Conservation (phyloP, 352 stramenopile species). For the Globisporangium echinulatum region DNA sequence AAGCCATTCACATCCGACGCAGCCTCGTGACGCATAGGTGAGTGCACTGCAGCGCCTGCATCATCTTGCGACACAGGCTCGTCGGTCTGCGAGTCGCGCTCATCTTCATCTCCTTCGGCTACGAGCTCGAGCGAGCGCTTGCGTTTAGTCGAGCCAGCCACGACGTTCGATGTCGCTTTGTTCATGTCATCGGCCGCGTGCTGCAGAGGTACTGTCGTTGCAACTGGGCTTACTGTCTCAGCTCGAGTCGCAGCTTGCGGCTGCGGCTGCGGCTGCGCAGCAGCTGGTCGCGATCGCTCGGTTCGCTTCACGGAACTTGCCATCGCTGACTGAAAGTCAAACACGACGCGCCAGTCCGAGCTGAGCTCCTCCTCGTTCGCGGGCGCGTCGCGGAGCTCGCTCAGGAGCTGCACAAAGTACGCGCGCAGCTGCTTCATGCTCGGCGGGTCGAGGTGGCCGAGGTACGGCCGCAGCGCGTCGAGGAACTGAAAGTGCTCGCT, state of each 20-base stretch:
- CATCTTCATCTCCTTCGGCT: too few species aligned
- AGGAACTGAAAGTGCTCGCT: constrained; percentile 63
- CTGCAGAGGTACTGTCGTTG: background rate
- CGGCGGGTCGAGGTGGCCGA: constrained; percentile 62
- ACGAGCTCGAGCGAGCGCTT: constrained; percentile 11
- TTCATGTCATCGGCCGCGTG: background rate
- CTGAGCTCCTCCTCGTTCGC: constrained; percentile 33
- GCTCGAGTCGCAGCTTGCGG: too few species aligned
- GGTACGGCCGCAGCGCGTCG: constrained; percentile 53
- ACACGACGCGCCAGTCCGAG: constrained; percentile 44
- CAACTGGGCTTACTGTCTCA: background rate
- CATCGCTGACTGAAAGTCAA: constrained; percentile 61
- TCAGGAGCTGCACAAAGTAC: constrained; percentile 64
- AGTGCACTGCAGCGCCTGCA: background rate
- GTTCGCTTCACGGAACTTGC: constrained; percentile 8
- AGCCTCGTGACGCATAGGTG: too few species aligned
- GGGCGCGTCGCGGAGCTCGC: constrained; percentile 37
- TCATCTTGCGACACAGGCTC: background rate
- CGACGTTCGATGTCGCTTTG: background rate
- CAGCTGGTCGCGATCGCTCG: background rate
- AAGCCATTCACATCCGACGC: too few species aligned
- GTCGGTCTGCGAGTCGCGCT: background rate
- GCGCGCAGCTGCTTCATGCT: constrained; percentile 55
- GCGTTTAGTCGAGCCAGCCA: background rate
- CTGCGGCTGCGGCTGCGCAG: too few species aligned